phyloP scores from a whole-genome alignment of 176 grass and related monocot genomes.

The Pontederia paniculata region DNA sequence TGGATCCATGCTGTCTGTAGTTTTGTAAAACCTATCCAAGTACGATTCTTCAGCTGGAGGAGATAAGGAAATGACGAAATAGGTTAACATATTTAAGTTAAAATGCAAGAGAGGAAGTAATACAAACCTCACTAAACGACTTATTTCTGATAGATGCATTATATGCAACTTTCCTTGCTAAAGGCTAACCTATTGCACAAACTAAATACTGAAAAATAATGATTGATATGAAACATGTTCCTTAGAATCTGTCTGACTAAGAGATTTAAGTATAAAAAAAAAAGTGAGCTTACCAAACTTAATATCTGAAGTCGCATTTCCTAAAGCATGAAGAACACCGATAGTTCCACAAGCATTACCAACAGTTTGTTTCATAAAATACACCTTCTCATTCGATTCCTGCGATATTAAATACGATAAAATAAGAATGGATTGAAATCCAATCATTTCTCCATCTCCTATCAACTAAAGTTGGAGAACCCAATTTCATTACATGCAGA shows the following conservation, averaged over 20 bases:
- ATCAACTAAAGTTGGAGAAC: too few relatives aligned
- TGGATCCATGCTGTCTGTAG: constrained; percentile 60
- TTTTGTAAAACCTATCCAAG: constrained; percentile 81
- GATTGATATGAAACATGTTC: too few relatives aligned
- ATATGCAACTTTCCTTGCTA: too few relatives aligned
- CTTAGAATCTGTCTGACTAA: neutral
- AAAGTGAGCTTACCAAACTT: constrained; percentile 39
- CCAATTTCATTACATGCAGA: too few relatives aligned
- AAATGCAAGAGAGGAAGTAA: neutral
- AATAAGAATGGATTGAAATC: neutral
- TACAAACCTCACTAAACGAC: neutral
- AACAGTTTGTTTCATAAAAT: constrained; percentile 81
- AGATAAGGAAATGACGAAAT: constrained; percentile 6
- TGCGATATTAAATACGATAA: neutral
- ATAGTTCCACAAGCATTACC: constrained; percentile 88
- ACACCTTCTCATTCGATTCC: constrained; percentile 58
- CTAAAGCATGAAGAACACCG: constrained; percentile 83
- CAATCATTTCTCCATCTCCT: neutral
- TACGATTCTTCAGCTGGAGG: constrained; percentile 73
- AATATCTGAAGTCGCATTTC: constrained; percentile 58
- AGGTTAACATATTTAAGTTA: neutral
- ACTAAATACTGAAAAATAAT: too few relatives aligned
- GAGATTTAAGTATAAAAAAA: neutral
- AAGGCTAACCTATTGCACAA: too few relatives aligned
- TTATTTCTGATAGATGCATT: too few relatives aligned